A percentile compares a stretch with the other conserved stretches of the same genome.
Evolutionary conservation across 768 basidiomycete genomes (phyloP).

Genomic region (Hydnum rufescens): DNA sequence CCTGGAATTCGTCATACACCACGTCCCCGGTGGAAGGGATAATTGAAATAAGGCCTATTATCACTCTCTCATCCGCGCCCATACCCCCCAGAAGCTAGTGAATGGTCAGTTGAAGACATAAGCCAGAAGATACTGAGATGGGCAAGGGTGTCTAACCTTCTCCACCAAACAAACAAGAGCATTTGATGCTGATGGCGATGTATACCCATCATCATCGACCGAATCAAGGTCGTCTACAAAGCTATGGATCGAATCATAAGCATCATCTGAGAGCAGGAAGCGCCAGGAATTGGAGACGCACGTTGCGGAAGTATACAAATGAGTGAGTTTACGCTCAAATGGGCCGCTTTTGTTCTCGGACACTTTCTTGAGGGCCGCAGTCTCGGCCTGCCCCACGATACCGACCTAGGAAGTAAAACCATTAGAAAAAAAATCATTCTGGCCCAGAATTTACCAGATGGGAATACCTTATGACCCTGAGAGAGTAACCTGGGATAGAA

Average conservation of each 20-base stretch:
- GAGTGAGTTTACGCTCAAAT: conserved; percentile 54
- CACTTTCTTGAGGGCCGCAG: conserved; percentile 73
- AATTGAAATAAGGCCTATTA: conserved; percentile 56
- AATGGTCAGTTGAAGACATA: conserved; percentile 62
- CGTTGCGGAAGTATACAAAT: conserved; percentile 78
- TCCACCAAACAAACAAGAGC: conserved; percentile 66
- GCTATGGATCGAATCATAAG: conserved; percentile 22
- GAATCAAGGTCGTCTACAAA: conserved; percentile 47
- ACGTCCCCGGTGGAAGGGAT: conserved; percentile 84
- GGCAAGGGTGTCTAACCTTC: conserved; percentile 11
- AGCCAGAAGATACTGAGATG: conserved; percentile 28
- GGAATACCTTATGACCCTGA: conserved; percentile 47
- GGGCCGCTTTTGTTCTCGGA: conserved; percentile 52
- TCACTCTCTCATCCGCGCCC: conserved; percentile 26
- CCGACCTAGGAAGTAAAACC: conserved; percentile 22
- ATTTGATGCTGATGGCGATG: conserved; percentile 32
- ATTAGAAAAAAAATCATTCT: neutral
- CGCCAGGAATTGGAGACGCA: conserved; percentile 22
- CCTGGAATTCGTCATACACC: conserved; percentile 80
- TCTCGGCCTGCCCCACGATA: conserved; percentile 64
- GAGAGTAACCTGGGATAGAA: conserved; percentile 39
- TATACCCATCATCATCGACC: conserved; percentile 14
- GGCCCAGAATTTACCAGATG: neutral
- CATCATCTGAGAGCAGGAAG: conserved; percentile 3
- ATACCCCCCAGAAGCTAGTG: conserved; percentile 28